phyloP scores from a whole-genome alignment of 805 yeast species.

The Martiniozyma abietophila region DNA sequence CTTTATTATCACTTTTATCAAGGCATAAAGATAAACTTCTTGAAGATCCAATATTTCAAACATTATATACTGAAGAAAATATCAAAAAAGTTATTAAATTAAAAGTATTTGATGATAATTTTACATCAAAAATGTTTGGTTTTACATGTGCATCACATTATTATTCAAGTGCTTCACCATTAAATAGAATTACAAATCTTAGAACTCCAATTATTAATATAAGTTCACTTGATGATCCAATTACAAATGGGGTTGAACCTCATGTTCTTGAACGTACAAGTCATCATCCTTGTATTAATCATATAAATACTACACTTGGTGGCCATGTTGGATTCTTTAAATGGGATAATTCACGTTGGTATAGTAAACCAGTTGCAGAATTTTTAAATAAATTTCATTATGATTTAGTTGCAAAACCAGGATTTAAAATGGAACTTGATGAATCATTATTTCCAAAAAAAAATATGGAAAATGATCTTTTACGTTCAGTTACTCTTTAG shows the following conservation, averaged over 20 bases:
- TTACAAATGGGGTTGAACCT: slow-evolving; percentile 37
- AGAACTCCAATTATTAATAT: slow-evolving; percentile 56
- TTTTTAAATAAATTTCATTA: slow-evolving; percentile 22
- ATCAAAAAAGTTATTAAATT: slow-evolving; percentile 25
- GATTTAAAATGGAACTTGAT: slow-evolving; percentile 8
- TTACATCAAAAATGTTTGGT: slow-evolving; percentile 61
- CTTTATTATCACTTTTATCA: slow-evolving; percentile 34
- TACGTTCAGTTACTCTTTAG: too few relatives aligned
- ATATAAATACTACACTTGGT: slow-evolving; percentile 57
- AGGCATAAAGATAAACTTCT: slow-evolving; percentile 32
- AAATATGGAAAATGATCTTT: too few relatives aligned
- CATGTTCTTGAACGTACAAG: slow-evolving; percentile 35
- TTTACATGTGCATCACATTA: slow-evolving; percentile 56
- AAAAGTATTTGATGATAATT: slow-evolving; percentile 50
- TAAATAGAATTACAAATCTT: slow-evolving; percentile 38
- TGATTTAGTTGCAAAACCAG: slow-evolving; percentile 8
- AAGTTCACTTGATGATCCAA: slow-evolving; percentile 69
- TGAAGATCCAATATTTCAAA: slow-evolving; percentile 21
- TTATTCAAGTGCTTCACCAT: slow-evolving; percentile 55
- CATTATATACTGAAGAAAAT: slow-evolving; percentile 15
- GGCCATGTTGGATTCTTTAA: slow-evolving; percentile 81
- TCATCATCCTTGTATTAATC: slow-evolving; percentile 48
- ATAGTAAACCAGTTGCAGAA: slow-evolving; percentile 39
- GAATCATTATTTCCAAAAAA: slow-evolving; percentile 6
- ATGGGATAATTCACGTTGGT: slow-evolving; percentile 58